Base-by-base conservation (phyloP, 2,329 filamentous ascomycete species). In the Tetracladium maxilliforme region DNA sequence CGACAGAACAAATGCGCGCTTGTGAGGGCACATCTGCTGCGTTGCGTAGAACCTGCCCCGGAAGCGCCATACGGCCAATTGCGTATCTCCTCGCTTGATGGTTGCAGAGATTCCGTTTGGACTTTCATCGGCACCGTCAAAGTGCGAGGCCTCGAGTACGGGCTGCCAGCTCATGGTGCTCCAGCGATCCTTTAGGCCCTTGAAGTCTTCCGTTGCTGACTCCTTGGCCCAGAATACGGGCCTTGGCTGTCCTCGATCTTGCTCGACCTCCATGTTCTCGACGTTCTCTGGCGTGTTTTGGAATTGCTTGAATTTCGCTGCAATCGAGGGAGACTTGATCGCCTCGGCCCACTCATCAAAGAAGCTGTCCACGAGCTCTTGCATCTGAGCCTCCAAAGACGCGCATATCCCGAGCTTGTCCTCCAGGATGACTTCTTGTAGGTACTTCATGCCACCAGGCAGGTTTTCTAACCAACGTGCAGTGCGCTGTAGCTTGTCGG, bases 11-110 rank as follows among this genome's bases (percentile, higher is more conserved):
- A 93, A 93, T 2, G 83, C 75, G 8, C 83, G 75, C 52, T 87
- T 90, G 55, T 92, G 83, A 7, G 84, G 84, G 47, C 84, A 93
- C 84, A 93, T 93, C 45, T 93, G 82, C 54, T 93, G 84, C 10
- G 78, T 79, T 30, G 80, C 79, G 48, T 87, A 87, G 59, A 75
- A 92, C 27, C 66, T 67, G 12, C 82, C 83, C 27, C 70, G 68
- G 33, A 92, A 66, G 40, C 83, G 79, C 69, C 86, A 93, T 26
- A 93, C 58, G 6, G 84, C 83, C 3, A 93, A 64, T 49, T 93
- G 84, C 0, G 83, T 92, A 47, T 92, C 83, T 21, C 84, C 81
- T 21, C 81, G 69, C 58, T 92, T 90, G 50, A 93, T 59, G 16
- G 74, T 75, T 5, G 80, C 73, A 7, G 71, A 78, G 29, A 82